Evolutionary conservation across 83 land plant genomes (phyloP), one percentile per base, ranked within the genome.

Genomic region (Thuja plicata): DNA sequence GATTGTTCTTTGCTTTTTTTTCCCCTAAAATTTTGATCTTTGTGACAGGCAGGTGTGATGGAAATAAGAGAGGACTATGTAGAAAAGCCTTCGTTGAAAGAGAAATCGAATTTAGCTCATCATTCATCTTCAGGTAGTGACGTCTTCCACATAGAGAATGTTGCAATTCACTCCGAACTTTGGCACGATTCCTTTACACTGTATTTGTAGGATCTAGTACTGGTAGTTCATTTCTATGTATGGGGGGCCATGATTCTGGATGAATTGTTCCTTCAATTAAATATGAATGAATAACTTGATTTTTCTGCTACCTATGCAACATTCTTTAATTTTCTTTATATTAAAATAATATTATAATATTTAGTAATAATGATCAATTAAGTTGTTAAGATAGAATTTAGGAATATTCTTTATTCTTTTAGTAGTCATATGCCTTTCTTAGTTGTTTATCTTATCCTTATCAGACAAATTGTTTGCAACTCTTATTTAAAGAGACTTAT

Each of bases 1-100:
- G 48, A 40, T 43, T 8, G 24, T 12, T 41, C 84, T 43, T 81
- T 41, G 27, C 84, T 24, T 0, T 8, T 24, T 24, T 21, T 43
- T 8, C 8, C 10, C 19, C 45, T 9, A 41, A 16, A 24, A 81
- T 19, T 41, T 41, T 24, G 5, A 81, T 81, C 48, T 43, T 19
- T 43, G 45, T 81, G 57, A 9, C 73, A 90, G 91, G 91, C 85
- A 85, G 92, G 95, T 57, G 89, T 94, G 55, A 91, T 95, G 35
- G 96, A 95, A 90, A 95, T 95, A 84, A 93, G 95, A 88, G 96
- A 95, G 86, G 96, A 95, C 0, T 92, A 91, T 88, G 89, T 82
- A 48, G 95, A 95, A 90, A 91, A 92, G 62, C n/a, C 57, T 86
- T 50, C 71, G 27, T 1, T 48, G 38, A 88, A 83, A 84, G 52